Evolutionary conservation across 306 rosid genomes (phyloP), one percentile per base, ranked within the genome.

Genomic region (Cicer chorassanicum): DNA sequence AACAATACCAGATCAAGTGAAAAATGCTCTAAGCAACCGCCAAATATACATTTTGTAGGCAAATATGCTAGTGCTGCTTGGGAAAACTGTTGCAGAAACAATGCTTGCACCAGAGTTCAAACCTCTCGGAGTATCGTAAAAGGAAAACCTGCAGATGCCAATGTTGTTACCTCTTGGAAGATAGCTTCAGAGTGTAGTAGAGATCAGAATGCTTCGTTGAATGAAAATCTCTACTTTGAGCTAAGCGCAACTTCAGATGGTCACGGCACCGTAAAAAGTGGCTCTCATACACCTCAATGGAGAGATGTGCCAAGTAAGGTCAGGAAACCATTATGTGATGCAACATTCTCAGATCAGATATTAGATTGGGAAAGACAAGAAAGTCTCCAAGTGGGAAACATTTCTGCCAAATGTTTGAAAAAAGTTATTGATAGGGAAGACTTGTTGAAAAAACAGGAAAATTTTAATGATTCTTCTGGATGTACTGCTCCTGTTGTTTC

Each of bases 291-390:
- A 29, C 86, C 86, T 68, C 87, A 82, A 61, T 87, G 92, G 95
- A 82, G 80, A 84, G 95, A 86, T 59, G 92, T 89, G 59, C 95
- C 92, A 1, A 74, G 77, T 69, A 87, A 84, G 88, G 74, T 70
- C 61, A 19, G 75, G 55, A 86, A 84, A 77, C 84, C 72, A 72
- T 78, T 67, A 65, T 74, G 76, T 80, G 83, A 82, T 42, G 86
- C 62, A 42, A 18, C 21, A 29, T 68, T 72, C 56, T 71, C 69
- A 43, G 87, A 76, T 70, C 81, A 46, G 51, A 67, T 67, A 59
- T 68, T 84, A 57, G 84, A 82, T 78, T 59, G 53, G 15, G 78
- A 75, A 75, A 74, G 71, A 59, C 72, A 55, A 68, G 83, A 82
- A n/a, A 63, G 65, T 51, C 76, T 70, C 54, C 85, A 80, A 70